Conservation (phyloP, 768 basidiomycete genomes). For the Psilocybe cyanescens region DNA sequence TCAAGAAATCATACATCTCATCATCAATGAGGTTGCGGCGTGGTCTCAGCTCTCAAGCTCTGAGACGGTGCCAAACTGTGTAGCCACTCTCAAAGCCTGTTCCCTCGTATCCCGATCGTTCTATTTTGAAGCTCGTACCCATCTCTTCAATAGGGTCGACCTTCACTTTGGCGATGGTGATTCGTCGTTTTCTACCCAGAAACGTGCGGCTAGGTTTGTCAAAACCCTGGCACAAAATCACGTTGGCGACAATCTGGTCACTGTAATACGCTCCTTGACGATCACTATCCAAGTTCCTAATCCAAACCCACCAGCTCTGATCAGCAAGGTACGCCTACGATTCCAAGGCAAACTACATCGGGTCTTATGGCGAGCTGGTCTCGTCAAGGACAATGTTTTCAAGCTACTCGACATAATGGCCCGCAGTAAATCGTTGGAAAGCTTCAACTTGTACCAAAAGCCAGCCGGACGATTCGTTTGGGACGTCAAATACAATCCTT, state of each 20-base stretch:
- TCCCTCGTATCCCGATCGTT: constrained; percentile 6
- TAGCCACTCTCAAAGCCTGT: neutral
- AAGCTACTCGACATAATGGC: no score
- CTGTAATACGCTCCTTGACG: neutral
- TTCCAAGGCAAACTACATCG: no score
- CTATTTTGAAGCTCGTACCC: neutral
- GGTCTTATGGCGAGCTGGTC: no score
- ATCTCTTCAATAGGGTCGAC: neutral
- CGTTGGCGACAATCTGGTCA: neutral
- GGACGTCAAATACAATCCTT: no score
- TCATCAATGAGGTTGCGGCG: constrained; percentile 1
- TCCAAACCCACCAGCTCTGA: neutral
- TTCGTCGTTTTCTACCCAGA: neutral
- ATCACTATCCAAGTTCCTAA: neutral
- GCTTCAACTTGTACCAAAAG: no score
- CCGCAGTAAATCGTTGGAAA: no score
- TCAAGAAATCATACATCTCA: neutral
- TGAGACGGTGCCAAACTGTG: neutral
- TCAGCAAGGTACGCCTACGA: no score
- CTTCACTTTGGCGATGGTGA: neutral
- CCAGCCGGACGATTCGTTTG: no score
- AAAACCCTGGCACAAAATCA: neutral
- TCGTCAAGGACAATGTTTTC: no score
- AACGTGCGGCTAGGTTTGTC: neutral
- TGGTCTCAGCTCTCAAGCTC: neutral